Conservation (phyloP, 2,329 filamentous ascomycete species). For the Pseudogymnoascus sp. region DNA sequence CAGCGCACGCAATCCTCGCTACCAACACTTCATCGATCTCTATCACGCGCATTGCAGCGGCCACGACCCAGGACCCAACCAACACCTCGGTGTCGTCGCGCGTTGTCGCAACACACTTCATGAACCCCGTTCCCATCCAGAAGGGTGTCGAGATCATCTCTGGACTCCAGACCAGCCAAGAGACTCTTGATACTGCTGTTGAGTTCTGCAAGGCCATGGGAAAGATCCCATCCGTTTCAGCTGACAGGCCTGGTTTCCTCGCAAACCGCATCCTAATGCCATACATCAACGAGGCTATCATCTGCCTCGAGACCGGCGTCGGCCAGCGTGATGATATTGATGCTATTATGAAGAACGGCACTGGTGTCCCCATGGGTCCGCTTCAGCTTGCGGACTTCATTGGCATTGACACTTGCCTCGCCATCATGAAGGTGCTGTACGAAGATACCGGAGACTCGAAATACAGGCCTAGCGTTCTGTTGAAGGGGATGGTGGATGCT, state of each 20-base stretch:
- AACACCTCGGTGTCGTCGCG: conserved; percentile 76
- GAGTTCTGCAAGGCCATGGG: conserved; percentile 87
- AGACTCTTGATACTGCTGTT: conserved; percentile 73
- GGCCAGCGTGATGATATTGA: conserved; percentile 89
- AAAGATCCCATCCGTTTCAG: conserved; percentile 80
- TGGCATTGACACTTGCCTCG: conserved; percentile 87
- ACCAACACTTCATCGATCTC: conserved; percentile 99
- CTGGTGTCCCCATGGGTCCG: conserved; percentile 96
- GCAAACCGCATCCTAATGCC: conserved; percentile 98
- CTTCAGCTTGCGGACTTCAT: conserved; percentile 94
- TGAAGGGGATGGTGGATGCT: conserved; percentile 94
- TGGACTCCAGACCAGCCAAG: conserved; percentile 79
- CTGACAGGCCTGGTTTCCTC: conserved; percentile 87
- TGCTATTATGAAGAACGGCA: conserved; percentile 98
- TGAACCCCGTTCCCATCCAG: conserved; percentile 96
- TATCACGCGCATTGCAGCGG: conserved; percentile 89
- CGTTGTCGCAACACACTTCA: conserved; percentile 94
- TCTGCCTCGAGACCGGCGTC: conserved; percentile 89
- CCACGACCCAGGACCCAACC: conserved; percentile 68
- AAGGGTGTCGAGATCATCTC: conserved; percentile 98
- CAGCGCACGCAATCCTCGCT: conserved; percentile 79
- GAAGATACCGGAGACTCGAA: conserved; percentile 90
- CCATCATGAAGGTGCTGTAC: conserved; percentile 95
- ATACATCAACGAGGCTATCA: conserved; percentile 97
- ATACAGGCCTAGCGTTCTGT: conserved; percentile 79